Percentiles rank a stretch among this genome's conserved stretches.
Conservation (phyloP, 2,329 filamentous ascomycete genomes). For the Aureobasidium musti region DNA sequence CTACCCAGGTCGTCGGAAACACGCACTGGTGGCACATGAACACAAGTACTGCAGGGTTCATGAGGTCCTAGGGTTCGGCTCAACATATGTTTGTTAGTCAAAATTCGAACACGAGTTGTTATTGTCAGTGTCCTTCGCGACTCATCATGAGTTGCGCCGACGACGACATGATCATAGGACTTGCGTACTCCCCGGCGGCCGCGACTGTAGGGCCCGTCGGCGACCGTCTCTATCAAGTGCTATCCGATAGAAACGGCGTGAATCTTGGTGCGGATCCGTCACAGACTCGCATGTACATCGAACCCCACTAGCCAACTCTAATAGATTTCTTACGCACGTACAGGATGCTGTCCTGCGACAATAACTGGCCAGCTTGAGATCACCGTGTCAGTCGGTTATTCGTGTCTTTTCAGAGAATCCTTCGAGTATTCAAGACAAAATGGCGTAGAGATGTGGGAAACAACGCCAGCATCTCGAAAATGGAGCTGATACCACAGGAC, state of each 20-base stretch:
- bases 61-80: neutral
- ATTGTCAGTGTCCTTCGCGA: neutral
- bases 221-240: constrained; percentile 3
- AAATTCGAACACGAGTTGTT: neutral
- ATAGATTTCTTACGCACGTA: constrained; percentile 20
- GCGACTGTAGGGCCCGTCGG: neutral
- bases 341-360: constrained; percentile 3
- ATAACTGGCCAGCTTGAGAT: neutral
- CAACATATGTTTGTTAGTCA: neutral
- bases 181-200: constrained; percentile 10
- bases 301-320: constrained; percentile 16
- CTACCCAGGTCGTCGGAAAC: constrained; percentile 16
- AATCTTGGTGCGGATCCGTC: constrained; percentile 22
- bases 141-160: neutral
- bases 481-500: neutral
- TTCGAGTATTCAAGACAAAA: neutral
- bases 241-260: constrained; percentile 24
- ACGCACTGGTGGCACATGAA: neutral
- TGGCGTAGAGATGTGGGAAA: neutral
- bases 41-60: neutral
- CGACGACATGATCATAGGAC: neutral
- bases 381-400: neutral
- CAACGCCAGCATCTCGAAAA: neutral
- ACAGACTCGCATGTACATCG: constrained; percentile 18
- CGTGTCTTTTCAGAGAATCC: neutral